phyloP scores from a whole-genome alignment of 306 rosid species.

The Argentina anserina region DNA sequence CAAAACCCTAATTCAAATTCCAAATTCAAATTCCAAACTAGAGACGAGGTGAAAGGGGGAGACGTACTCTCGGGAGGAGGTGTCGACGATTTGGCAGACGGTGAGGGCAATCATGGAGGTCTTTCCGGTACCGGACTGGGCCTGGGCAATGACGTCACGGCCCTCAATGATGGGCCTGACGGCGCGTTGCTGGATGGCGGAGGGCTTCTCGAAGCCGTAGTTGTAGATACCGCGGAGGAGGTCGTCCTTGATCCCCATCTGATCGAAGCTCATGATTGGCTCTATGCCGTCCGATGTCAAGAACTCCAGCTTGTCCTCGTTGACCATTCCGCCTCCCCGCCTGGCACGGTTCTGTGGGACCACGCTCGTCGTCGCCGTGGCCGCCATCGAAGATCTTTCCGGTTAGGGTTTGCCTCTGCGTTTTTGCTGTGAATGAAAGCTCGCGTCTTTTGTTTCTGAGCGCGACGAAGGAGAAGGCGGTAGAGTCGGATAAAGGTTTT shows the following conservation, averaged over 20 bases:
- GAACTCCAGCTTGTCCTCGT: conserved; percentile 74
- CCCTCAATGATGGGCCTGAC: conserved; percentile 89
- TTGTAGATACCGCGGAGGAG: conserved; percentile 85
- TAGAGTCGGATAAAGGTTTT: no score
- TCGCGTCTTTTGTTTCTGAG: no score
- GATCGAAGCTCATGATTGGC: conserved; percentile 75
- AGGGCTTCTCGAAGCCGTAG: conserved; percentile 95
- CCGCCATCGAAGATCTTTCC: no score
- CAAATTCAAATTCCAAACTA: background rate
- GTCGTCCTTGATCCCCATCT: conserved; percentile 90
- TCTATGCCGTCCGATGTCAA: conserved; percentile 82
- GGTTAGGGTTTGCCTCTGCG: no score
- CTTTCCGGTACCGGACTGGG: conserved; percentile 97
- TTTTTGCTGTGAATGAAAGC: no score
- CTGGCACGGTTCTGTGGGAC: conserved; percentile 14
- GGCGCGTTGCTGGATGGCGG: conserved; percentile 96
- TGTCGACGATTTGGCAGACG: conserved; percentile 86
- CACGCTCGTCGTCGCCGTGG: no score
- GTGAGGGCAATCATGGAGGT: conserved; percentile 96
- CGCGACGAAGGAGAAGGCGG: no score
- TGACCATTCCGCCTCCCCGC: conserved; percentile 32
- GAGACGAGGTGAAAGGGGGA: background rate
- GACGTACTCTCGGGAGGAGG: conserved; percentile 70
- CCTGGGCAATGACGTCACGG: conserved; percentile 97
- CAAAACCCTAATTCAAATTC: background rate